Base-by-base conservation (phyloP, 805 yeast species). In the Middelhovenomyces tepae region DNA sequence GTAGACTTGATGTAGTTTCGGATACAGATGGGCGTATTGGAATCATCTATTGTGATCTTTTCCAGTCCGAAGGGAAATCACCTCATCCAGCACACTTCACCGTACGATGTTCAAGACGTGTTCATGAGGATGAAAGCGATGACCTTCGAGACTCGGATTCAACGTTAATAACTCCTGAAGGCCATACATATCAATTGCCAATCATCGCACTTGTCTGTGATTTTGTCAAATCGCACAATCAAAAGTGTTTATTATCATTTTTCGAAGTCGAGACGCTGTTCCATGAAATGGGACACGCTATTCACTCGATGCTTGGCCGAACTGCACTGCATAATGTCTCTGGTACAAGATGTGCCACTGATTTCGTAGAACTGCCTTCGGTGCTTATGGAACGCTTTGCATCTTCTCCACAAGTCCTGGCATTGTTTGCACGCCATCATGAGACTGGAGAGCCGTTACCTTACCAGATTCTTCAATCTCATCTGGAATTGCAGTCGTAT, bases 251-350 rank as follows among this genome's bases (percentile, higher is more conserved):
- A 13, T 57, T 89, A 24, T 65, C 78, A 8, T 64, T 83, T 37
- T 71, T 68, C 37, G 97, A 91, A 48, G 86, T 89, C 14, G 95
- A 89, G 47, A 91, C 98, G 0, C 61, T 91, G 13, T 91, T 91
- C 62, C 98, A 91, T 57, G 98, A 91, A 58, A 86, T 91, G 95
- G 98, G 98, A 1, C 98, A 91, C 57, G 97, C 97, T 1, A 81
- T 91, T 73, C 98, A 91, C 55, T 84, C 96, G 2, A 89, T 91
- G 95, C 60, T 91, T 14, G 98, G 97, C 0, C 69, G 89, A 41
- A 91, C 98, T 0, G 67, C 78, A 27, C 60, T 89, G 33, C 98
- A 91, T 53, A 91, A 86, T 53, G 79, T 89, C 6, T 78, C 93
- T 21, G 98, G 98, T 3, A 91, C 98, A 0, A 68, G 98, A 38